Base-by-base conservation (phyloP, 2,329 filamentous ascomycete species). In the Fusarium keratoplasticum region DNA sequence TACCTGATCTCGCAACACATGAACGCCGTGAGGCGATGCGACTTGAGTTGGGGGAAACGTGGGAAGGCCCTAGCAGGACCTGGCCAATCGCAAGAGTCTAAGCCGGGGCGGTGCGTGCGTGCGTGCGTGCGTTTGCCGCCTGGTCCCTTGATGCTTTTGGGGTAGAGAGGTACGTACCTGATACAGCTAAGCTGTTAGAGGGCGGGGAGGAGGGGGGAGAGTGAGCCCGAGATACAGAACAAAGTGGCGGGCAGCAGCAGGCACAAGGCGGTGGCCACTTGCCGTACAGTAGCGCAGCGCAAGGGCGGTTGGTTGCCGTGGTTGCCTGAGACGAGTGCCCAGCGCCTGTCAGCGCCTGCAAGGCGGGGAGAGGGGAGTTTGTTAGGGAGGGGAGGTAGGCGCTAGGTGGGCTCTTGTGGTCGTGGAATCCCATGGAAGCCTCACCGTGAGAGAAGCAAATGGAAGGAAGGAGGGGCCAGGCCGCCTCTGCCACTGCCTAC, bases 341-440 rank as follows among this genome's bases (percentile, higher is more conserved):
- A 35, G 22, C 22, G 22, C 54, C 55, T 65, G 16, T 38, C 36
- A 62, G 59, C 58, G 55, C 66, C 66, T 50, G 57, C 54, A 67
- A 70, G 73, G 61, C 58, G 36, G 36, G 36, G 36, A 38, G 72
- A 62, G 60, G 65, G 63, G 31, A 25, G 64, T 55, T 63, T 65
- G 62, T 44, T 44, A 44, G 40, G 29, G 29, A 31, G 29, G 40
- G 29, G 29, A 31, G 29, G 42, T 64, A 75, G 67, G 72, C 72
- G 70, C 63, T 70, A 72, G 73, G 74, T 74, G 75, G 74, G 57
- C 74, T 72, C 66, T 72, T 52, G 66, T 72, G 79, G 77, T 80
- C 83, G 81, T 85, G 81, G 84, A 85, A 85, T 84, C 84, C 77
- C 81, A 85, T 85, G 84, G 84, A 85, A 85, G 82, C 83, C 81